Evolutionary conservation across 169 alveolate genomes (phyloP).

Genomic region (Nephromyces sp.): DNA sequence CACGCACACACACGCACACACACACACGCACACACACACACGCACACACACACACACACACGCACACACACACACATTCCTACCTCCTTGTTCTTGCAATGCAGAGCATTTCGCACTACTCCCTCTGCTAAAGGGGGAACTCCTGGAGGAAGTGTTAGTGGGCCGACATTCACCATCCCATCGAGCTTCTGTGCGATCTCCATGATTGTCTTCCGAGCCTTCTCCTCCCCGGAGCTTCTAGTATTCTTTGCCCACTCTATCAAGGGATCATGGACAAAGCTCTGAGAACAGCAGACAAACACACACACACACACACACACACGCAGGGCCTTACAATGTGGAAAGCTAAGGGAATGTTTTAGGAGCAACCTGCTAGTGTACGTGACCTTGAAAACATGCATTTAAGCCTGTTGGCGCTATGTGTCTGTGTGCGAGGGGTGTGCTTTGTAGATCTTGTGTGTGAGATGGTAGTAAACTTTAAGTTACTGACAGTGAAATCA

Average conservation of each 20-base stretch:
- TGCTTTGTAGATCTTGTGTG: too few relatives aligned
- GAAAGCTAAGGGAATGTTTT: too few relatives aligned
- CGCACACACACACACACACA: neutral
- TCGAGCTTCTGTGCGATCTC: conserved; percentile 45
- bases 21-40: neutral
- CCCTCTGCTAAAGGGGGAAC: conserved; percentile 12
- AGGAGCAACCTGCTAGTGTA: too few relatives aligned
- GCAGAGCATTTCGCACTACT: neutral
- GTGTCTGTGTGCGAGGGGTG: too few relatives aligned
- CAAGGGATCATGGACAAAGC: conserved; percentile 87
- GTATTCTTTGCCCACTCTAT: conserved; percentile 71
- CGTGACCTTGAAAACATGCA: too few relatives aligned
- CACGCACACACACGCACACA: conserved; percentile 1
- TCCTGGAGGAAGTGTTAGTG: conserved; percentile 52
- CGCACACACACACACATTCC: neutral
- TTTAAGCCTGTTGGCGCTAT: too few relatives aligned
- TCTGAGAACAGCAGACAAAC: conserved; percentile 20
- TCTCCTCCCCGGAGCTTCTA: conserved; percentile 30
- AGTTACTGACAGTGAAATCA: neutral
- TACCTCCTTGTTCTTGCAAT: neutral
- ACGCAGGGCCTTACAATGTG: too few relatives aligned
- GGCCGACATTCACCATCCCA: conserved; percentile 57
- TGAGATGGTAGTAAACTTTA: too few relatives aligned
- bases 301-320: neutral
- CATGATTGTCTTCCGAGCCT: conserved; percentile 46